A percentile compares a stretch with the other conserved stretches of the same genome.
Conservation (phyloP, 2,329 filamentous ascomycete species). For the Delphinella strobiligena region DNA sequence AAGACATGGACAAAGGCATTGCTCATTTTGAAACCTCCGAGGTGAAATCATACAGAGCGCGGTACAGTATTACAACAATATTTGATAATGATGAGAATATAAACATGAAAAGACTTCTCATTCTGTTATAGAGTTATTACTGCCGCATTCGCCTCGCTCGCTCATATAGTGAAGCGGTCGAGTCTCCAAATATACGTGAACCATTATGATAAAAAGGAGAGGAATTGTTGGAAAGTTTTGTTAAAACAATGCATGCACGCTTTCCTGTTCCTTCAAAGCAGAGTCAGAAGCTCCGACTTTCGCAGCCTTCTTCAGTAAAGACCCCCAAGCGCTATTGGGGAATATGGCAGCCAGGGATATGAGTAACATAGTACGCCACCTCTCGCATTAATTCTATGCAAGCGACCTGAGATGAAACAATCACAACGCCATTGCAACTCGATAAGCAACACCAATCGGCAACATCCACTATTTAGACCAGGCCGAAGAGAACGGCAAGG, state of each 20-base stretch:
- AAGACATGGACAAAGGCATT: too few species aligned
- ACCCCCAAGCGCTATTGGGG: constrained; percentile 3
- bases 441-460: constrained; percentile 4
- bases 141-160: background rate
- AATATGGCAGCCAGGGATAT: constrained; percentile 4
- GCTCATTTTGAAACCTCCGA: too few species aligned
- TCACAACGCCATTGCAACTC: constrained; percentile 22
- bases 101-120: background rate
- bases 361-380: constrained; percentile 7
- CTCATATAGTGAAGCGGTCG: background rate
- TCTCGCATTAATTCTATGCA: constrained; percentile 28
- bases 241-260: constrained; percentile 6
- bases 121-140: background rate
- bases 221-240: background rate
- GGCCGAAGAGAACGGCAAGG: constrained; percentile 34
- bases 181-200: constrained; percentile 4
- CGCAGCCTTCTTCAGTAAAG: constrained; percentile 2
- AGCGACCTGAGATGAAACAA: constrained; percentile 22
- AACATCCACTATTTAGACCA: constrained; percentile 29
- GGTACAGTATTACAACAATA: too few species aligned
- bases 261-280: constrained; percentile 8
- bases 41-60: too few species aligned
- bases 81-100: too few species aligned
- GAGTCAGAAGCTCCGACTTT: background rate
- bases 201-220: constrained; percentile 7